Evolutionary conservation across 441 rosid genomes (phyloP).

Genomic region (Adansonia rubrostipa): DNA sequence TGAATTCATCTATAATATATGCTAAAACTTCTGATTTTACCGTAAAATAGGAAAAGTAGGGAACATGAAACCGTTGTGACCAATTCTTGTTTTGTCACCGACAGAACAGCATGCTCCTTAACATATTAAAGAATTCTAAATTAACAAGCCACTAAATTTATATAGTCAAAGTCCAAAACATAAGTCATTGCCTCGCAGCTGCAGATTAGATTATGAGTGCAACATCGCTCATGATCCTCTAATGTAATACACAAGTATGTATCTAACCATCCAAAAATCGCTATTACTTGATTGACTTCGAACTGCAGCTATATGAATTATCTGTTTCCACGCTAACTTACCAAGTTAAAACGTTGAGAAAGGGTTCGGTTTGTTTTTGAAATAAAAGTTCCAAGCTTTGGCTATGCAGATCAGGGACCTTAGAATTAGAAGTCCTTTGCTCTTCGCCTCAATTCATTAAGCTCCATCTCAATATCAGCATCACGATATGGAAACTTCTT

Average conservation of each 20-base stretch:
- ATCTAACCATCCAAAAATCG: not conserved
- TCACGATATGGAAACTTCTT: conserved; percentile 43
- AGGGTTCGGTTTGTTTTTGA: not conserved
- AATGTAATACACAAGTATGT: conserved; percentile 8
- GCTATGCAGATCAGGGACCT: conserved; percentile 1
- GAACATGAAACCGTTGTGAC: not conserved
- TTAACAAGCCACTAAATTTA: conserved; percentile 1
- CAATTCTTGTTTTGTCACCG: not conserved
- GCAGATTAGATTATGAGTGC: conserved; percentile 6
- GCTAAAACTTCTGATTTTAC: conserved; percentile 3
- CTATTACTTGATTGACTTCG: conserved; percentile 9
- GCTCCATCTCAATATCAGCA: conserved; percentile 66
- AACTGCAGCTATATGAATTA: conserved; percentile 17
- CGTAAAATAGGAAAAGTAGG: not conserved
- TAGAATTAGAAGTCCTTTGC: conserved; percentile 58
- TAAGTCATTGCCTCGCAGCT: not conserved
- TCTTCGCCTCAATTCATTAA: conserved; percentile 64
- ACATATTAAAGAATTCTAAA: not conserved
- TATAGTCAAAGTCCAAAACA: not conserved
- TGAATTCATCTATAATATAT: not conserved
- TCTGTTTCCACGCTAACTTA: conserved; percentile 33
- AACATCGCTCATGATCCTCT: not conserved
- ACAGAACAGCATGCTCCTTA: not conserved
- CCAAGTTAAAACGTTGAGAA: conserved; percentile 26
- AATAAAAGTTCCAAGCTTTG: conserved; percentile 2